Conservation (phyloP, 2,329 filamentous ascomycete genomes). For the Aureobasidium musti region DNA sequence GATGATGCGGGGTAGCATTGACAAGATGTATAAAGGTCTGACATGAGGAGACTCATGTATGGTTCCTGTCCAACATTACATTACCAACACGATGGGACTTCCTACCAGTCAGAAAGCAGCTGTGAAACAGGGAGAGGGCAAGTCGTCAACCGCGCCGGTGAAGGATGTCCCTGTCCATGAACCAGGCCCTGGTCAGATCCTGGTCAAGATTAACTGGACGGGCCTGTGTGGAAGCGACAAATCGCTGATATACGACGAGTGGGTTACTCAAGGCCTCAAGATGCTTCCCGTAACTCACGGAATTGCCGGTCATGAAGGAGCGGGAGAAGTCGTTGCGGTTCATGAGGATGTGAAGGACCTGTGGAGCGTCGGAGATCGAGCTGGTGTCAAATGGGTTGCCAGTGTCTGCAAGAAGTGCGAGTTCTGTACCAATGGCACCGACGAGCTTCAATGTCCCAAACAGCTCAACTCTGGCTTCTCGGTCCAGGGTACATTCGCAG, state of each 20-base stretch:
- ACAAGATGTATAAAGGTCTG: slow-evolving; percentile 3
- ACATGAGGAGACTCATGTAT: background rate
- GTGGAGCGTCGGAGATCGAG: slow-evolving; percentile 39
- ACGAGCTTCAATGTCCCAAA: slow-evolving; percentile 43
- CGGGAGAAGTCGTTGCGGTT: slow-evolving; percentile 38
- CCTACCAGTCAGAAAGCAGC: slow-evolving; percentile 41
- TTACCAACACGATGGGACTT: slow-evolving; percentile 10
- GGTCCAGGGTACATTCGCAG: slow-evolving; percentile 44
- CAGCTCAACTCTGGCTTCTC: slow-evolving; percentile 46
- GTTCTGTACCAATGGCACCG: slow-evolving; percentile 41
- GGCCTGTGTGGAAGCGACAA: slow-evolving; percentile 44
- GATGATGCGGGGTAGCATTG: background rate
- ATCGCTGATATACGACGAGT: slow-evolving; percentile 44
- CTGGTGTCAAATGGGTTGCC: slow-evolving; percentile 41
- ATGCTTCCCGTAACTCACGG: slow-evolving; percentile 38
- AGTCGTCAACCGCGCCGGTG: slow-evolving; percentile 38
- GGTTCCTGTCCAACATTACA: background rate
- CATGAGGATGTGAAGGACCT: slow-evolving; percentile 35
- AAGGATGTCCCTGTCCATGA: slow-evolving; percentile 39
- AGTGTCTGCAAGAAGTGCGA: slow-evolving; percentile 39
- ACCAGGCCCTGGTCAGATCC: slow-evolving; percentile 40
- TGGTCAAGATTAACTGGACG: slow-evolving; percentile 44
- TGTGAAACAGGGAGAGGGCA: slow-evolving; percentile 41
- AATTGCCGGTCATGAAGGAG: slow-evolving; percentile 40
- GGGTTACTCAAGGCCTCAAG: slow-evolving; percentile 36